A percentile compares a stretch with the other conserved stretches of the same genome.
These are phyloP conservation scores for Adansonia madagascariensis DNA, from an alignment of 441 rosid genomes.

Conservation along the genomic window DNA sequence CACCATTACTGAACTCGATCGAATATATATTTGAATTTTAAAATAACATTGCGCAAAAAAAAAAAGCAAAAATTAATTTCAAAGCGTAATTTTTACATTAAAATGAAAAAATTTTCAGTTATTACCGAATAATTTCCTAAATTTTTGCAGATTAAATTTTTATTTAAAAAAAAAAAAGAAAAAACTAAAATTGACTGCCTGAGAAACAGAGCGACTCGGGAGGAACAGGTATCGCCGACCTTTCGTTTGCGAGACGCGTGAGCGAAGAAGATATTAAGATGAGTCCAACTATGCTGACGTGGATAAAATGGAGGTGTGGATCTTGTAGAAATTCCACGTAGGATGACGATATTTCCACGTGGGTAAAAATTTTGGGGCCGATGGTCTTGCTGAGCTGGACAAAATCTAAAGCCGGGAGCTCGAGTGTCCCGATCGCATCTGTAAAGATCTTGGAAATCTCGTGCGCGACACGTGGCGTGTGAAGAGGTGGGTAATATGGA, in stretches of 20 bases:
- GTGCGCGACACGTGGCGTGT: conserved; percentile 34
- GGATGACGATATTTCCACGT: conserved; percentile 32
- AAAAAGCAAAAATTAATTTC: not conserved
- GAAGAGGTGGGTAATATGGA: not conserved
- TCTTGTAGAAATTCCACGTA: conserved; percentile 33
- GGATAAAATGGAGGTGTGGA: conserved; percentile 39
- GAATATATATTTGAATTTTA: conserved; percentile 10
- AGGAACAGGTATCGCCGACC: conserved; percentile 10
- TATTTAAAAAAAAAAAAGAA: not conserved
- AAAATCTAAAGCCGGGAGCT: conserved; percentile 50
- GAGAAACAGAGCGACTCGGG: conserved; percentile 25
- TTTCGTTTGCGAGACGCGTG: conserved; percentile 8
- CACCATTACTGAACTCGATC: conserved; percentile 36
- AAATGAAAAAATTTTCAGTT: conserved; percentile 2
- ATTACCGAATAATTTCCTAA: not conserved
- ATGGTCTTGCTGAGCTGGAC: conserved; percentile 41
- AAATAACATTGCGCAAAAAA: conserved; percentile 8
- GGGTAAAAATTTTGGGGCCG: conserved; percentile 3
- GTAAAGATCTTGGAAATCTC: conserved; percentile 30
- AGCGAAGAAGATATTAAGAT: conserved; percentile 30
- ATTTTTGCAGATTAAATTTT: conserved; percentile 2
- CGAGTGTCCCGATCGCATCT: conserved; percentile 22
- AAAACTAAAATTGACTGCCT: conserved; percentile 23
- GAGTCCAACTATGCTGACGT: conserved; percentile 31
- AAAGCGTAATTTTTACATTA: not conserved